Percentiles rank a stretch among this genome's conserved stretches.
phyloP scores from a whole-genome alignment of 441 rosid species.

The Geranium incanum region DNA sequence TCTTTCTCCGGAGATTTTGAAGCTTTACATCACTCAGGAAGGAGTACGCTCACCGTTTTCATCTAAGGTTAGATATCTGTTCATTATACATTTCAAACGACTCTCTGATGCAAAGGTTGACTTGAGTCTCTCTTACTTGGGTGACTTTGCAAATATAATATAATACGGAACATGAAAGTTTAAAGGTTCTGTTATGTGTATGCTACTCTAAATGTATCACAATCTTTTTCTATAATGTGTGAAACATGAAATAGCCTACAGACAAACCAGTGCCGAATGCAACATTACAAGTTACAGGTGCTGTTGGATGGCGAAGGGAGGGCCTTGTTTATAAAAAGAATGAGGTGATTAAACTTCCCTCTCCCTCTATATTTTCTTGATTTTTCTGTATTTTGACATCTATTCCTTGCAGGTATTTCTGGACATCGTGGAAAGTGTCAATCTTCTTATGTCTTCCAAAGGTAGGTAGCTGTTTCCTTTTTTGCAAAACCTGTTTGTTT shows the following conservation, averaged over 20 bases:
- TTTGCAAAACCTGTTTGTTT: background rate
- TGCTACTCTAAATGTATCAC: constrained; percentile 6
- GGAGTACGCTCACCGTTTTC: constrained; percentile 98
- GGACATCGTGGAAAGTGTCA: constrained; percentile 5
- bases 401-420: background rate
- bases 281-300: constrained; percentile 98
- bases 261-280: constrained; percentile 97
- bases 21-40: constrained; percentile 95
- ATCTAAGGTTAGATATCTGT: constrained; percentile 52
- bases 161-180: background rate
- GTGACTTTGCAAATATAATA: background rate
- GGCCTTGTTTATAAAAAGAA: constrained; percentile 92
- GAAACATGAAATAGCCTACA: constrained; percentile 41
- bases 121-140: background rate
- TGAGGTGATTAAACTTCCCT: constrained; percentile 42
- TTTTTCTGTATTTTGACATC: background rate
- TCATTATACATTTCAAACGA: background rate
- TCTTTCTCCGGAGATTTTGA: constrained; percentile 93
- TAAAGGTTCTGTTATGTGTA: constrained; percentile 10
- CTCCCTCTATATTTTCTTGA: background rate
- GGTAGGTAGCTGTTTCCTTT: background rate
- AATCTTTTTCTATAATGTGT: constrained; percentile 13
- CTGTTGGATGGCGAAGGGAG: constrained; percentile 99
- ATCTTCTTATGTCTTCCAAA: constrained; percentile 3
- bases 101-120: background rate